Conservation (phyloP, 352 stramenopile genomes). For the Phytopythium helicoides region DNA sequence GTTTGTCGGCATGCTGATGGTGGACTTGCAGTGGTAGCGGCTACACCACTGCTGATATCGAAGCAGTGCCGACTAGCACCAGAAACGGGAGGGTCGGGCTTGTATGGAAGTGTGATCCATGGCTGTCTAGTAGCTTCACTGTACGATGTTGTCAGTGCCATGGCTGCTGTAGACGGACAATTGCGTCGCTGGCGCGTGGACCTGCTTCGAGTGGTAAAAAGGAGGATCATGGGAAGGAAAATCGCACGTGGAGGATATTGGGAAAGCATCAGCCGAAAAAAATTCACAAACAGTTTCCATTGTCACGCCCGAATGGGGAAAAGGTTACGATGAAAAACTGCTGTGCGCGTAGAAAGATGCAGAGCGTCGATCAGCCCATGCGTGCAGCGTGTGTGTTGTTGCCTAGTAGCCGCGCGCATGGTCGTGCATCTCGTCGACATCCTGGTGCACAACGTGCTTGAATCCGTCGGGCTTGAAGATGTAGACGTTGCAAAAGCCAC, state of each 20-base stretch:
- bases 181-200: background rate
- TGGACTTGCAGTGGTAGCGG: slow-evolving; percentile 73
- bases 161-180: background rate
- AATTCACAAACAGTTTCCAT: background rate
- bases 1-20: slow-evolving; percentile 83
- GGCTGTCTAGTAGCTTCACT: background rate
- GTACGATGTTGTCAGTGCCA: background rate
- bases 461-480: slow-evolving; percentile 98
- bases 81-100: background rate
- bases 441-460: slow-evolving; percentile 94
- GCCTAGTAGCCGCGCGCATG: slow-evolving; percentile 49
- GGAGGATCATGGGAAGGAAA: slow-evolving; percentile 11
- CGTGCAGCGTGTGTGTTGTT: no score
- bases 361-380: no score
- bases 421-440: slow-evolving; percentile 99
- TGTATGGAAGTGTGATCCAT: slow-evolving; percentile 3
- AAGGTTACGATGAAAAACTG: background rate
- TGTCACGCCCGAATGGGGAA: background rate
- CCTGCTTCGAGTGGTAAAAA: slow-evolving; percentile 6
- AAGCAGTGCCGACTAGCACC: background rate
- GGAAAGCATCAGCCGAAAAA: slow-evolving; percentile 6
- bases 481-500: slow-evolving; percentile 96
- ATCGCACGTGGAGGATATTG: slow-evolving; percentile 5
- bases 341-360: no score
- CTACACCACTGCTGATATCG: no score